A percentile compares a stretch with the other conserved stretches of the same genome.
These are phyloP conservation scores for Nelumbo lutea DNA, from an alignment of 164 flowering plant species.

Conservation along the genomic window DNA sequence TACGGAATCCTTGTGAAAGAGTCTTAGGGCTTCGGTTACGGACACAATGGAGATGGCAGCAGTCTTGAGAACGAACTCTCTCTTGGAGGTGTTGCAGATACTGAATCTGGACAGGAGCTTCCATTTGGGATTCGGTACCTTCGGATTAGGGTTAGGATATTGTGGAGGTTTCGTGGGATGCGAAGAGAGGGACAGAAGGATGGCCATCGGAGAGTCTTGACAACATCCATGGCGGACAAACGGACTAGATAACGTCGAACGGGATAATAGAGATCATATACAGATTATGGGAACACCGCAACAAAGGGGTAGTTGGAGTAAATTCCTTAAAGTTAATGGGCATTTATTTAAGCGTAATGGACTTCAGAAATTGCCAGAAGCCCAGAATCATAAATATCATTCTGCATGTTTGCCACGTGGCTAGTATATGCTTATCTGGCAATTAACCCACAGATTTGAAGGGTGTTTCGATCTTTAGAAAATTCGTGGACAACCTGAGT, in stretches of 20 bases:
- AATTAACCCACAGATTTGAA: background rate
- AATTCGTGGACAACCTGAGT: background rate
- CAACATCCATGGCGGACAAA: conserved; percentile 23
- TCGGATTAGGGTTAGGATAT: conserved; percentile 14
- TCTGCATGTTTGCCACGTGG: too few species aligned
- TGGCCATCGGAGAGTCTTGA: conserved; percentile 40
- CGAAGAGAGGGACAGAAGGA: conserved; percentile 33
- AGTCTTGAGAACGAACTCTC: conserved; percentile 40
- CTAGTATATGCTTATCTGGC: too few species aligned
- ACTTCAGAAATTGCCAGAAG: background rate
- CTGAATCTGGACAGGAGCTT: conserved; percentile 5
- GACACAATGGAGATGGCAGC: conserved; percentile 33
- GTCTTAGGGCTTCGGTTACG: conserved; percentile 13
- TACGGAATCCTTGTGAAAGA: conserved; percentile 9
- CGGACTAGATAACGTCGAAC: conserved; percentile 36
- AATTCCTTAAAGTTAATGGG: background rate
- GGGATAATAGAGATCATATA: background rate
- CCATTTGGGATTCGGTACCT: background rate
- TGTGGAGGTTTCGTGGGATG: conserved; percentile 31
- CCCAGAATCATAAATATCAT: background rate
- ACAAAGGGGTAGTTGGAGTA: background rate
- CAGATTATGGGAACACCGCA: background rate
- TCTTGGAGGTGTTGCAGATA: conserved; percentile 25
- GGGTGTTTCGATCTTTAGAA: background rate
- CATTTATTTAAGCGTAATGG: background rate